A percentile compares a stretch with the other conserved stretches of the same genome.
phyloP scores from a whole-genome alignment of 2,329 filamentous ascomycete genomes.

The Colletotrichum tofieldiae region DNA sequence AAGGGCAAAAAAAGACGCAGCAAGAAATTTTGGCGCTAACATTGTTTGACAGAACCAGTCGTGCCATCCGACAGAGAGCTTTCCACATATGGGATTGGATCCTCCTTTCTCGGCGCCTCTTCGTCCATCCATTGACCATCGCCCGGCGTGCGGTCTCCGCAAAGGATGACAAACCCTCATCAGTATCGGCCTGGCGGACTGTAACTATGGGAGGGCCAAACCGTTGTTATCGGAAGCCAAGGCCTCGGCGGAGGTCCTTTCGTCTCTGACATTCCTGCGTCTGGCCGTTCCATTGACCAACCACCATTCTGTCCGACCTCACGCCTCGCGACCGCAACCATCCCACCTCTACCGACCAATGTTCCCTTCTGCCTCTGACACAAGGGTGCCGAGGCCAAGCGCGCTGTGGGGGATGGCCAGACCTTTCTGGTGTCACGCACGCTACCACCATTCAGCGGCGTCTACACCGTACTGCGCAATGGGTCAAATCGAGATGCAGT shows the following conservation, averaged over 20 bases:
- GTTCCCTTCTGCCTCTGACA: not conserved
- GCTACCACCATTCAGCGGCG: not conserved
- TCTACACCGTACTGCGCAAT: not conserved
- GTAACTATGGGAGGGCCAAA: not conserved
- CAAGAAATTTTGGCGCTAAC: not conserved
- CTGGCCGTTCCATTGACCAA: constrained; percentile 23
- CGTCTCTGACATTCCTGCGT: constrained; percentile 20
- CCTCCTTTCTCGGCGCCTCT: not conserved
- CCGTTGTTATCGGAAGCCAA: constrained; percentile 15
- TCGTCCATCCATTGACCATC: not conserved
- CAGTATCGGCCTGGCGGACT: not conserved
- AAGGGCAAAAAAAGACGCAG: not conserved
- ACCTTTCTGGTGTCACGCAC: not conserved
- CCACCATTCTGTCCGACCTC: not conserved
- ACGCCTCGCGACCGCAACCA: constrained; percentile 8
- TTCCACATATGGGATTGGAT: not conserved
- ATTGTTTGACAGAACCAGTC: not conserved
- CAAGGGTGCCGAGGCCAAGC: constrained; percentile 9
- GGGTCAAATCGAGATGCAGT: not conserved
- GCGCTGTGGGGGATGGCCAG: constrained; percentile 1
- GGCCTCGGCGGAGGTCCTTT: constrained; percentile 18
- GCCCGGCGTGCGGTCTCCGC: not conserved
- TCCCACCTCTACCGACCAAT: constrained; percentile 7
- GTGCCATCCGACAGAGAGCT: not conserved
- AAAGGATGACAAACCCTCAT: not conserved